Conservation (phyloP, 1,139 yeast genomes). For the Geotrichum restrictum region DNA sequence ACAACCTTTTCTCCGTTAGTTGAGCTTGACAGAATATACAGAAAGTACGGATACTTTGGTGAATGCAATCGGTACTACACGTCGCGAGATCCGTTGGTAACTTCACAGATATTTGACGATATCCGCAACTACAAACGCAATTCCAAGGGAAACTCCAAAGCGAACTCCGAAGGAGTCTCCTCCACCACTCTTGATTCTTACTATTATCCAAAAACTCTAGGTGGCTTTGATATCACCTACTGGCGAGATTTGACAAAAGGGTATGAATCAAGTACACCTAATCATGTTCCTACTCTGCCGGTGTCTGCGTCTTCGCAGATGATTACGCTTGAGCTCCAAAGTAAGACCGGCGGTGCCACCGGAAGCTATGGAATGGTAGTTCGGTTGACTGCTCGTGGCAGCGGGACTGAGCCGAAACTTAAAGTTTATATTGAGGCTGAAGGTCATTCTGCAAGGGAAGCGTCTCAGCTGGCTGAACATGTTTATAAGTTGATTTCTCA, state of each 20-base stretch:
- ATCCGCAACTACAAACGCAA: conserved; percentile 41
- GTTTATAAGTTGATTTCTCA: conserved; percentile 62
- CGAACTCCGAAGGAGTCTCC: too few relatives aligned
- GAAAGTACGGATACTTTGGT: conserved; percentile 71
- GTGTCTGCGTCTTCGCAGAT: conserved; percentile 72
- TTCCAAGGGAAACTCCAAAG: too few relatives aligned
- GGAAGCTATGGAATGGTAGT: conserved; percentile 39
- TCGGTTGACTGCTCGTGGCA: conserved; percentile 83
- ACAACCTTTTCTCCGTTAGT: conserved; percentile 38
- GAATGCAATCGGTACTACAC: conserved; percentile 85
- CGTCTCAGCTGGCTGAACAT: conserved; percentile 50
- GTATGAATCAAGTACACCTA: conserved; percentile 63
- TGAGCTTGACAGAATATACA: conserved; percentile 56
- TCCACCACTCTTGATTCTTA: too few relatives aligned
- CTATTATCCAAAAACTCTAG: conserved; percentile 47
- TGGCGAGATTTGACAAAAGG: conserved; percentile 89
- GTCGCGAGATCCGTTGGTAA: conserved; percentile 51
- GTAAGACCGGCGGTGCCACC: conserved; percentile 35
- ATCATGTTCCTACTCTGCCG: conserved; percentile 62
- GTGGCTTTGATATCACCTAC: conserved; percentile 50
- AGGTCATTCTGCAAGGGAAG: conserved; percentile 45
- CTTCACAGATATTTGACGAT: conserved; percentile 50
- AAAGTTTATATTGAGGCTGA: conserved; percentile 86
- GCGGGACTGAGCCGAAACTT: conserved; percentile 94
- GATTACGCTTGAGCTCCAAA: conserved; percentile 60